Conservation (phyloP, 73 alveolate species). For the Paramecium caudatum region DNA sequence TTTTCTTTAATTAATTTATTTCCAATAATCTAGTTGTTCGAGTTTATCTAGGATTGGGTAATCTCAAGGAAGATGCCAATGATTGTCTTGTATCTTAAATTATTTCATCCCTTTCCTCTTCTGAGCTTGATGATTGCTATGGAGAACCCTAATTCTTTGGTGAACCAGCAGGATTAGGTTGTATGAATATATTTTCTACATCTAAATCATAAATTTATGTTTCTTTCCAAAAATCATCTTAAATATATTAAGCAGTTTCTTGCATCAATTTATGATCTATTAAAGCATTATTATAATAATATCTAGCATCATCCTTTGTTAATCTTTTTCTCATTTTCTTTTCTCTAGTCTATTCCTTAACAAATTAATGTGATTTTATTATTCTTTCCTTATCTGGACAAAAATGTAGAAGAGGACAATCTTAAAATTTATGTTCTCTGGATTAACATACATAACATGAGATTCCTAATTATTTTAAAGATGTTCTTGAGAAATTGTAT, state of each 20-base stretch:
- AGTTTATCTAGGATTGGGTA: slow-evolving; percentile 1
- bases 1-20: not conserved
- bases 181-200: not conserved
- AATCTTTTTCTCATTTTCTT: not conserved
- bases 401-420: slow-evolving; percentile 15
- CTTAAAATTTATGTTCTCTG: not conserved
- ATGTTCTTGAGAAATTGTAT: not conserved
- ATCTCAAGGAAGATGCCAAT: not conserved
- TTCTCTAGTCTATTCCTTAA: not conserved
- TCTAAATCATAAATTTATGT: slow-evolving; percentile 39
- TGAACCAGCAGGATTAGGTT: not conserved
- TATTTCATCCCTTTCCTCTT: slow-evolving; percentile 17
- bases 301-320: not conserved
- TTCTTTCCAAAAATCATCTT: slow-evolving; percentile 64
- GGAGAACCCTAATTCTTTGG: not conserved
- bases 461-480: not conserved
- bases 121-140: slow-evolving; percentile 10
- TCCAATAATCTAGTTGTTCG: slow-evolving; percentile 30
- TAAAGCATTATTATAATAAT: slow-evolving; percentile 5
- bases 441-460: slow-evolving; percentile 17
- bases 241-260: slow-evolving; percentile 41
- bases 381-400: slow-evolving; percentile 59
- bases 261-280: not conserved
- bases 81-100: not conserved
- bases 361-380: not conserved